Evolutionary conservation across 2,329 filamentous ascomycete genomes (phyloP), one percentile per base, ranked within the genome.

Genomic region (Tympanopsis confertula): DNA sequence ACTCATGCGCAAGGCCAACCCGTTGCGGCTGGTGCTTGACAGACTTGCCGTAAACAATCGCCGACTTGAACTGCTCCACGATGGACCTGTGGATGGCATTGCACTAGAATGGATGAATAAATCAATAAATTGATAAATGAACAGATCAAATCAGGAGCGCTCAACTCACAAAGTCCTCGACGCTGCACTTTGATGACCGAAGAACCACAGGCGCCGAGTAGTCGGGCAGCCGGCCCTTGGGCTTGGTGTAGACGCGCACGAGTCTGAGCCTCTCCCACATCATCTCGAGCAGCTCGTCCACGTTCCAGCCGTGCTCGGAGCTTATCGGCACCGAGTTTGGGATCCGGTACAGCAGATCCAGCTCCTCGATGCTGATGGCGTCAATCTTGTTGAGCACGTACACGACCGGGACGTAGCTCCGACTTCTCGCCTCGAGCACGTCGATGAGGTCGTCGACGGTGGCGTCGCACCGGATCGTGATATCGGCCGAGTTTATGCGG

Each of bases 381-480:
- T 98, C 91, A 49, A 98, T 98, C 69, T 98, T 98, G 74, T 98
- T 98, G 51, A 98, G 72, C 30, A 93, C 91, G 64, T 98, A 98
- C 39, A 98, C 86, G 45, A 96, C 91, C 13, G 91, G 91, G 47
- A 98, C 96, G 58, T 98, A 98, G 57, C 85, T 87, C 61, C 91
- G 76, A 56, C 82, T 86, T 69, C 86, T 94, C 35, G 89, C 89
- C 61, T 98, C 91, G 35, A 98, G 74, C 14, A 98, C 66, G 60
- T 98, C 91, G 54, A 98, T 98, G 46, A 98, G 63, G 59, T 98
- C 91, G 61, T 98, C 91, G 44, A 98, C 78, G 2, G 91, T 96
- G 40, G 91, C 91, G 60, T 98, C 91, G 61, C 91, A 98, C 46
- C 91, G 83, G 58, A 98, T 96, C 35, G 89, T 86, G 53, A 98